A percentile compares a stretch with the other conserved stretches of the same genome.
Evolutionary conservation across 2,329 filamentous ascomycete species (phyloP).

Genomic region (Sarocladium kiliense): DNA sequence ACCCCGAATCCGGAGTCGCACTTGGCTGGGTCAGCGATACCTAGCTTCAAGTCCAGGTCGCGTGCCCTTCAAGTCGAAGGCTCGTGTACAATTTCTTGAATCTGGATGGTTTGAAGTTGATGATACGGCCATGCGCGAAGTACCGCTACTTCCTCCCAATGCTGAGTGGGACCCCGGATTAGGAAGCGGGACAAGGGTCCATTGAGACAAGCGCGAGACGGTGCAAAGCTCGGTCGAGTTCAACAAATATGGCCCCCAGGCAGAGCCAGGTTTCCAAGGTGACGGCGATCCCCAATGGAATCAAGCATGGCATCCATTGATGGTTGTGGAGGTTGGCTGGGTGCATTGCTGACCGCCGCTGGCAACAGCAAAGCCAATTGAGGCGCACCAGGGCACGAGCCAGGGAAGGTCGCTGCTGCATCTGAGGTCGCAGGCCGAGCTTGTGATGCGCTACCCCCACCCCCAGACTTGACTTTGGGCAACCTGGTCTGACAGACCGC

Average conservation of each 20-base stretch:
- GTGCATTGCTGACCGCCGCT: background rate
- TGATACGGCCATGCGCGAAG: no score
- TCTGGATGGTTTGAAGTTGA: no score
- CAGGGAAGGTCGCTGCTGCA: background rate
- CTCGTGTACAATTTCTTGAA: background rate
- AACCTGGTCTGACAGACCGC: background rate
- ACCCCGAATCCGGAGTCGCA: no score
- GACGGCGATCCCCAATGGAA: background rate
- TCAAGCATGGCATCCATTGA: background rate
- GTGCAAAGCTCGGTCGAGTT: background rate
- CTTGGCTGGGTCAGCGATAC: background rate
- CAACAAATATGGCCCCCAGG: slow-evolving; percentile 4
- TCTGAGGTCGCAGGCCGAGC: background rate
- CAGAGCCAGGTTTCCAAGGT: slow-evolving; percentile 3
- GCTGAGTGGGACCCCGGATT: background rate
- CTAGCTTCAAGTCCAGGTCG: background rate
- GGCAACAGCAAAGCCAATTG: background rate
- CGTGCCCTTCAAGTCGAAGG: background rate
- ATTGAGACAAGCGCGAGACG: background rate
- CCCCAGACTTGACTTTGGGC: background rate
- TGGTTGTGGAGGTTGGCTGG: background rate
- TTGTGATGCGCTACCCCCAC: background rate
- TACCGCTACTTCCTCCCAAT: background rate
- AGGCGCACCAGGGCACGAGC: background rate
- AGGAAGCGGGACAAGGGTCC: slow-evolving; percentile 4